A percentile compares a stretch with the other conserved stretches of the same genome.
Evolutionary conservation across 2,329 filamentous ascomycete genomes (phyloP).

Genomic region (Alternaria arbusti): DNA sequence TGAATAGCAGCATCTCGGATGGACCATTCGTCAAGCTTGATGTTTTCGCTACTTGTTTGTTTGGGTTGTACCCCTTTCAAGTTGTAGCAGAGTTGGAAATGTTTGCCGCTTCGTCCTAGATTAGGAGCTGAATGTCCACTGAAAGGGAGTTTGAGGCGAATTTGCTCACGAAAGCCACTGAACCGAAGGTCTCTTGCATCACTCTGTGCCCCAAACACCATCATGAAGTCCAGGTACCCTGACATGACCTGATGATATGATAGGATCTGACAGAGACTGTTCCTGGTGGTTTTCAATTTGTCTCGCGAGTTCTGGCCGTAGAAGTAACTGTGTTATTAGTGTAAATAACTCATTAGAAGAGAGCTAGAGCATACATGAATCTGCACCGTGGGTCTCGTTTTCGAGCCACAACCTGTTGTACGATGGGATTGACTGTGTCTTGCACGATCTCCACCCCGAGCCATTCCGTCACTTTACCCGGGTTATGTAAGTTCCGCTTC

Average conservation of each 20-base stretch:
- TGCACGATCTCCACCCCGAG: too few relatives aligned
- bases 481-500: too few relatives aligned
- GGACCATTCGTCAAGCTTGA: slow-evolving; percentile 37
- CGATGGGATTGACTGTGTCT: too few relatives aligned
- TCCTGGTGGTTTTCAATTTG: slow-evolving; percentile 23
- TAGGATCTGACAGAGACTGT: slow-evolving; percentile 23
- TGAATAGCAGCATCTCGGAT: slow-evolving; percentile 50
- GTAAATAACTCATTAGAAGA: too few relatives aligned
- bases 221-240: slow-evolving; percentile 49
- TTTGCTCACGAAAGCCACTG: slow-evolving; percentile 48
- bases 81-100: slow-evolving; percentile 49
- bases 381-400: slow-evolving; percentile 31
- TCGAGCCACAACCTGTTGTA: too few relatives aligned
- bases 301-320: slow-evolving; percentile 19
- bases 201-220: slow-evolving; percentile 44
- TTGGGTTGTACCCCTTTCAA: slow-evolving; percentile 35
- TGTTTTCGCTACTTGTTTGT: slow-evolving; percentile 8
- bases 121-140: slow-evolving; percentile 16
- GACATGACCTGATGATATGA: slow-evolving; percentile 52
- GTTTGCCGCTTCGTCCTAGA: slow-evolving; percentile 43
- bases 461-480: too few relatives aligned
- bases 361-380: too few relatives aligned
- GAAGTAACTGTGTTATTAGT: too few relatives aligned
- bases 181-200: slow-evolving; percentile 43
- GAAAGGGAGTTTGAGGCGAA: slow-evolving; percentile 21